Base-by-base conservation (phyloP, 2,329 filamentous ascomycete genomes). In the Fusarium buharicum region DNA sequence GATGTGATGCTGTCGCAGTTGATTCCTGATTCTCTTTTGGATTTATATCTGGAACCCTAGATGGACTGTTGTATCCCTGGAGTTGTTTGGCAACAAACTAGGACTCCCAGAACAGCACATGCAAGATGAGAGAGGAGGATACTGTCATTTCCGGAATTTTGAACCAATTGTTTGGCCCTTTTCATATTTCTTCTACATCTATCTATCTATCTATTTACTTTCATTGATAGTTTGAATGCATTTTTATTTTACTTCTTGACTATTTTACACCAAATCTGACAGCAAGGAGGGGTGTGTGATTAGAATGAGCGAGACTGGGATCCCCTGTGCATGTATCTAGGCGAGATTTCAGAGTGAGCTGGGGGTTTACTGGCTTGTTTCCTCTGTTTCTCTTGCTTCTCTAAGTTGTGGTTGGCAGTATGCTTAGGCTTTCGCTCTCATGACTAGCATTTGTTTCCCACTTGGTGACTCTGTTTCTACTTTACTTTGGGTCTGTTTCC, bases 21-120 rank as follows among this genome's bases (percentile, higher is more conserved):
- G 41, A 45, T 34, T 45, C 34, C 28, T 47, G 50, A 41, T 39
- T 55, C 22, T 60, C 14, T 50, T 59, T 57, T 44, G 45, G 28
- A 44, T 34, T 50, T 36, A 46, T 55, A 55, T 45, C 51, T 44
- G 49, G 49, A 58, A 52, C 48, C 52, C 34, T 67, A 66, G 56
- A 69, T 44, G 57, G 50, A 55, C 51, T 46, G 55, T 61, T 63
- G 56, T 55, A 46, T 66, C 63, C 62, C 41, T 31, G 56, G 49
- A 57, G 40, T 45, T 51, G 39, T 65, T 68, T 47, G 56, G 54
- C 59, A 33, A 62, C 51, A 55, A 54, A 55, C 48, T 46, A 31
- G 54, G 45, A 49, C 61, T 62, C 45, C 51, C 55, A 54, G 59
- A 64, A 55, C 57, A 55, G 58, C 59, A 69, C 61, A 57, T 59